Evolutionary conservation across 345 rosid genomes (phyloP).

Genomic region (Eucalyptus shirleyi): DNA sequence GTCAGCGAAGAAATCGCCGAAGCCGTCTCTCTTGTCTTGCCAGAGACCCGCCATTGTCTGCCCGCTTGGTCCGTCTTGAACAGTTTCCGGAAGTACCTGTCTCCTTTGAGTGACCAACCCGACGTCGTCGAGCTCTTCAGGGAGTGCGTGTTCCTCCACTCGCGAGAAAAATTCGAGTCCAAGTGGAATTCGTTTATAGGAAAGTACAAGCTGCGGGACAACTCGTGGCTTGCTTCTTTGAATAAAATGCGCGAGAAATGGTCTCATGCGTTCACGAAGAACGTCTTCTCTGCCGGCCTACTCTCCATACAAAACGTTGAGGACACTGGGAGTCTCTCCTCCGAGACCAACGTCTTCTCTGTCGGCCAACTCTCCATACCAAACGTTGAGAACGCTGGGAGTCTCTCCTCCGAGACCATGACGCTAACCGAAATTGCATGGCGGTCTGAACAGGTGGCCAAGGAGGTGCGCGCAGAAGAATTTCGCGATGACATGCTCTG

Average conservation of each 20-base stretch:
- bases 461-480: too few species aligned
- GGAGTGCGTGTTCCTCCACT: background rate
- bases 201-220: background rate
- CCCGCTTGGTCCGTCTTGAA: background rate
- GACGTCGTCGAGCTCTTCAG: background rate
- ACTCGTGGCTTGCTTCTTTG: background rate
- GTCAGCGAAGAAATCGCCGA: background rate
- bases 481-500: background rate
- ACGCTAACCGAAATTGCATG: too few species aligned
- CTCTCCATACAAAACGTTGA: background rate
- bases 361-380: too few species aligned
- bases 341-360: too few species aligned
- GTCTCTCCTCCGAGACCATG: too few species aligned
- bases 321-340: background rate
- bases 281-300: background rate
- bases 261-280: background rate
- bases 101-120: background rate
- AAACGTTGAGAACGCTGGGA: too few species aligned
- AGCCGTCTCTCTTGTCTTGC: background rate
- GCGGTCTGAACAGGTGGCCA: too few species aligned
- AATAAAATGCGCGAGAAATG: background rate
- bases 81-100: background rate
- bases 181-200: background rate
- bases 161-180: background rate
- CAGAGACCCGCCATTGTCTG: background rate